phyloP scores from a whole-genome alignment of 306 rosid species.

The Castanopsis chinensis region DNA sequence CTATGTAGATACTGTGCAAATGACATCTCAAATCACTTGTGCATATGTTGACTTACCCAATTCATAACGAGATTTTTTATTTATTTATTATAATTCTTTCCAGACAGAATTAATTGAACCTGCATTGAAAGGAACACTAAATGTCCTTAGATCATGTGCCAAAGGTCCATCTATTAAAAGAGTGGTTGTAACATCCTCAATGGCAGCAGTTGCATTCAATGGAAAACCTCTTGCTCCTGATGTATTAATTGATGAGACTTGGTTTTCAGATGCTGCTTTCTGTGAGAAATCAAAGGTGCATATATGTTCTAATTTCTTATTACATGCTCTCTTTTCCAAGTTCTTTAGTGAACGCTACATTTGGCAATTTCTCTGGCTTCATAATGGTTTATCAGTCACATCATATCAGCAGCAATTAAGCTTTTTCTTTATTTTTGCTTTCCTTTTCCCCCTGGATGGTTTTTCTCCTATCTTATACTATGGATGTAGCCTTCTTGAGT shows the following conservation, averaged over 20 bases:
- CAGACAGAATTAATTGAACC: conserved; percentile 9
- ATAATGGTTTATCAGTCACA: no score
- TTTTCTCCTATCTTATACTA: no score
- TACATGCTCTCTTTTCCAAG: no score
- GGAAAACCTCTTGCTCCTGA: conserved; percentile 4
- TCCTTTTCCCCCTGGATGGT: no score
- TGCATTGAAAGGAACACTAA: conserved; percentile 26
- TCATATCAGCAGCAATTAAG: no score
- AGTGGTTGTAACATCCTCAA: conserved; percentile 26
- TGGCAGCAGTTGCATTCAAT: background rate
- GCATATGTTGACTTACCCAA: background rate
- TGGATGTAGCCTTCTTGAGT: no score
- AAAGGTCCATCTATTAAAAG: conserved; percentile 12
- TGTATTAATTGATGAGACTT: background rate
- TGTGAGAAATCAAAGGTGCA: background rate
- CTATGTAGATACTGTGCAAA: no score
- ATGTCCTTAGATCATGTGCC: conserved; percentile 17
- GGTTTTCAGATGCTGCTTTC: background rate
- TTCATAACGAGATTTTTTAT: no score
- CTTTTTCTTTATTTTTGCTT: no score
- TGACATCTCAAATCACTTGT: no score
- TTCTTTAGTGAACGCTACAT: background rate
- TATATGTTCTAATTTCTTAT: background rate
- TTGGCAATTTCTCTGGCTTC: no score
- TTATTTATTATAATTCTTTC: no score